phyloP scores from a whole-genome alignment of 2,329 filamentous ascomycete species.

The Escovopsis sp. region DNA sequence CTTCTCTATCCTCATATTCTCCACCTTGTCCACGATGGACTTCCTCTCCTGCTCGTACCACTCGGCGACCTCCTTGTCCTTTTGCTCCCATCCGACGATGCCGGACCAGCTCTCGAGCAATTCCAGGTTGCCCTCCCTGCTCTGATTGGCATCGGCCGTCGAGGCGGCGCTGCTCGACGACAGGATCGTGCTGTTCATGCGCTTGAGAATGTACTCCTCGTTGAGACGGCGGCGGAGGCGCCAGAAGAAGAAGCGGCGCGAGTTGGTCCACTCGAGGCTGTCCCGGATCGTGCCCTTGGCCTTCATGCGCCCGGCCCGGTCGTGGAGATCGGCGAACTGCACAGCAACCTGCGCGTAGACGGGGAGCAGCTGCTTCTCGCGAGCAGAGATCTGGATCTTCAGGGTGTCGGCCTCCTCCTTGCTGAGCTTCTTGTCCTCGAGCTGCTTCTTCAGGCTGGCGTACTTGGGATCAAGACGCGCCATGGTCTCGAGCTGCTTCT shows the following conservation, averaged over 20 bases:
- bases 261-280: constrained; percentile 70
- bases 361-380: constrained; percentile 79
- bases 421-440: constrained; percentile 45
- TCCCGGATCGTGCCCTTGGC: constrained; percentile 90
- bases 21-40: constrained; percentile 68
- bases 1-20: constrained; percentile 64
- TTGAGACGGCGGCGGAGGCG: constrained; percentile 90
- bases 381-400: constrained; percentile 69
- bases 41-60: constrained; percentile 97
- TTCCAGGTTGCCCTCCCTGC: constrained; percentile 53
- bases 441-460: constrained; percentile 65
- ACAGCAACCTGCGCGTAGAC: constrained; percentile 92
- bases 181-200: constrained; percentile 45
- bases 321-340: constrained; percentile 94
- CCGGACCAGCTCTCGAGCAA: constrained; percentile 73
- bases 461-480: constrained; percentile 79
- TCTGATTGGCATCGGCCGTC: constrained; percentile 30
- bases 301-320: constrained; percentile 93
- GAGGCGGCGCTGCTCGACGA: constrained; percentile 10
- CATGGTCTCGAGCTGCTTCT: constrained; percentile 97
- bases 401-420: constrained; percentile 63
- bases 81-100: constrained; percentile 58
- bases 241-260: constrained; percentile 99
- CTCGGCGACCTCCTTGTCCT: constrained; percentile 70
- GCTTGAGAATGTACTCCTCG: constrained; percentile 93